A percentile compares a stretch with the other conserved stretches of the same genome.
Conservation (phyloP, 495 filamentous ascomycete species). For the Tuber melanosporum region DNA sequence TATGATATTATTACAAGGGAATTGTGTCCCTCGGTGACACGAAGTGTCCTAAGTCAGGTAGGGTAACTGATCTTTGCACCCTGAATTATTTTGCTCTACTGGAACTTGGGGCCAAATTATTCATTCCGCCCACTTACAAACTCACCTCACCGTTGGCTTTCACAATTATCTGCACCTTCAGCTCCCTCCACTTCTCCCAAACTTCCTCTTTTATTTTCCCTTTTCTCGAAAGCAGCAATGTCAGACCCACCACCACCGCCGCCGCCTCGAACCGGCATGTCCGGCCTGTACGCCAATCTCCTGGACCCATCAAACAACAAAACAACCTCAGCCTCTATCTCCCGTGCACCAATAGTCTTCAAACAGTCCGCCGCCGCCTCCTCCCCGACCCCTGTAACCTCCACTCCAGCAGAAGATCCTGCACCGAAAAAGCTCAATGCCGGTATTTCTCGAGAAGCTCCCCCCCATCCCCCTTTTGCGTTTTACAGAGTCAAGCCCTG, state of each 20-base stretch:
- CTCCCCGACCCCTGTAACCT: constrained; percentile 9
- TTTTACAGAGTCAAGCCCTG: constrained; percentile 42
- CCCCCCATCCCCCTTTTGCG: constrained; percentile 33
- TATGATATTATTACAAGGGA: background rate
- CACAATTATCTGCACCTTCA: background rate
- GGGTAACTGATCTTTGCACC: constrained; percentile 13
- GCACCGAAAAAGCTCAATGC: constrained; percentile 66
- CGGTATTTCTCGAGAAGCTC: constrained; percentile 54
- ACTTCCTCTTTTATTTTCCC: background rate
- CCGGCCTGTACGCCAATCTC: constrained; percentile 57
- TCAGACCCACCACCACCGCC: constrained; percentile 22
- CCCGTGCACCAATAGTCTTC: constrained; percentile 73
- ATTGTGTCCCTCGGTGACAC: background rate
- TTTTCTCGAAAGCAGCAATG: constrained; percentile 15
- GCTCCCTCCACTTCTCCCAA: background rate
- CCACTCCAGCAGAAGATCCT: constrained; percentile 48
- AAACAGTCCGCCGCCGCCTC: constrained; percentile 45
- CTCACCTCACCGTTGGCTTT: background rate
- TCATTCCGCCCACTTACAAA: background rate
- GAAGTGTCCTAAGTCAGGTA: background rate
- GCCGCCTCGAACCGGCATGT: constrained; percentile 35
- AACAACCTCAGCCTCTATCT: constrained; percentile 44
- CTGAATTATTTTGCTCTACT: background rate
- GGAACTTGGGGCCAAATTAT: background rate
- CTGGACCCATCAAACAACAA: constrained; percentile 50